phyloP scores from a whole-genome alignment of 2,329 filamentous ascomycete species.

The Fusarium bulbicola region DNA sequence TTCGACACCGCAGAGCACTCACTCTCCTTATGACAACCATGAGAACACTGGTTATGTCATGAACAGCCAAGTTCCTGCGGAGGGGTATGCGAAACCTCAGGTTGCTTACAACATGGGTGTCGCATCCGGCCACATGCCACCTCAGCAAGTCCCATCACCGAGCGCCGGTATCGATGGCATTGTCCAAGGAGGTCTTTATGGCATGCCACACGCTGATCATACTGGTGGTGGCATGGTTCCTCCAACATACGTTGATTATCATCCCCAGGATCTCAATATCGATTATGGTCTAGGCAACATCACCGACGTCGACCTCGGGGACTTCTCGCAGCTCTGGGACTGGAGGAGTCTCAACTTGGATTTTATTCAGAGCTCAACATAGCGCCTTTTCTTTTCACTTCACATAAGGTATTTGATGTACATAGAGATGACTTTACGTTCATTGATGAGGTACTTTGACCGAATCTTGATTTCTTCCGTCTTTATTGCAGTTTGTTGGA shows the following conservation, averaged over 20 bases:
- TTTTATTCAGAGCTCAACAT: conserved; percentile 35
- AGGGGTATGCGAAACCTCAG: conserved; percentile 5
- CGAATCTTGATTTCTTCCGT: neutral
- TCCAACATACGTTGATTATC: conserved; percentile 17
- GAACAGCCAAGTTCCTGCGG: neutral
- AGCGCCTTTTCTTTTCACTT: neutral
- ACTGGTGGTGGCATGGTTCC: conserved; percentile 13
- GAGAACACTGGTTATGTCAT: conserved; percentile 5
- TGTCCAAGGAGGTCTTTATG: conserved; percentile 6
- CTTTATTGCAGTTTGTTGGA: neutral
- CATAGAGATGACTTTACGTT: conserved; percentile 20
- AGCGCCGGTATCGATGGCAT: conserved; percentile 30
- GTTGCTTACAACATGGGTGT: neutral
- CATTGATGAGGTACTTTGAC: neutral
- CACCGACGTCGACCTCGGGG: conserved; percentile 34
- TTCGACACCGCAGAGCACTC: conserved; percentile 30
- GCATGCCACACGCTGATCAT: conserved; percentile 8
- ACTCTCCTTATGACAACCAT: conserved; percentile 4
- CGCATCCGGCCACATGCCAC: neutral
- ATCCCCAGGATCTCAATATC: conserved; percentile 12
- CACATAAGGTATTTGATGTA: neutral
- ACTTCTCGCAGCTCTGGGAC: conserved; percentile 38
- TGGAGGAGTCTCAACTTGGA: conserved; percentile 38
- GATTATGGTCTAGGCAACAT: conserved; percentile 28
- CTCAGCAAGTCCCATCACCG: conserved; percentile 22